Base-by-base conservation (phyloP, 768 basidiomycete species). In the Lepiota venenata region DNA sequence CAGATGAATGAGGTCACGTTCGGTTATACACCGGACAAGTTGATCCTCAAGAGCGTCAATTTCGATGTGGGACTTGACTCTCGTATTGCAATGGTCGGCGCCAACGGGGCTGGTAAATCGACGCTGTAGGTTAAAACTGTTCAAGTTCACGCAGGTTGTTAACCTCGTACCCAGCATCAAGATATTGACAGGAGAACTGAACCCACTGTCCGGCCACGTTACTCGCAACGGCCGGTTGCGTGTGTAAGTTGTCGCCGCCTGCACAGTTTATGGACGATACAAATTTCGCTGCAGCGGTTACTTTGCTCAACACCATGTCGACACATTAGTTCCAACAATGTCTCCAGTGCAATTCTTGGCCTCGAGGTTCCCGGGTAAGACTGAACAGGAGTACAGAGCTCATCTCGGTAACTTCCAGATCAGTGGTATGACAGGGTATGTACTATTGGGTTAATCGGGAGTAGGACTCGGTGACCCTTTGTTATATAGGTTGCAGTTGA, bases 361-460 rank as follows among this genome's bases (percentile, higher is more conserved):
- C 12, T 84, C 85, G 20, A 91, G 83, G 63, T 98, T 90, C 76
- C 97, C 97, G 1, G 96, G 97, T 0, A 88, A 87, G 71, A 92
- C 81, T 5, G 97, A 98, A 70, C 96, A 98, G 69, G 97, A 98
- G 67, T 98, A 98, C 68, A 81, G 97, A 57, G 69, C 72, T n/a
- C 97, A 98, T 72, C 78, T 99, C 11, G 97, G 96, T 5, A 93
- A 95, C 55, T 97, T 98, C 75, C 95, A 97, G 62, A 96, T 98
- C 63, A 97, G 91, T 56, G 93, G 94, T 40, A 87, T 96, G 84
- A 96, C 94, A 1, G 90, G 91, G 90, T 88, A 47, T 36, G 74
- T 32, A 11, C 63, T 21, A 4, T 44, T 35, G 43, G 50, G 11
- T 43, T 11, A 44, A 18, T 14, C 35, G 16, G 16, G 6, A 16